Evolutionary conservation across 139 green algal genomes (phyloP).

Genomic region (Nannochloris sp.): DNA sequence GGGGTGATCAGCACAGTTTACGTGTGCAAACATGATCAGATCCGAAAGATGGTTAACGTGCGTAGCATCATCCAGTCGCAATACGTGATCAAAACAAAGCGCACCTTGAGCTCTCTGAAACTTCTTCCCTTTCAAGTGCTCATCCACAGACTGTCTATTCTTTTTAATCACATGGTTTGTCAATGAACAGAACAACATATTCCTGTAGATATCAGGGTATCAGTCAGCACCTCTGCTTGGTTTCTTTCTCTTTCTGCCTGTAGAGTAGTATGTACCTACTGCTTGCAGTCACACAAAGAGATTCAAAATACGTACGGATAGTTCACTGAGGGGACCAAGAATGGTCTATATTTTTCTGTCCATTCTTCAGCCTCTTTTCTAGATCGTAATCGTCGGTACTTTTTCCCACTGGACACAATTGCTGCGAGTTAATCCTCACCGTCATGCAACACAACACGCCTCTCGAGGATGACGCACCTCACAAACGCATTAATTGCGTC

Average conservation of each 20-base stretch:
- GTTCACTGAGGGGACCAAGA: conserved; percentile 57
- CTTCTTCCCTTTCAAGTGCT: conserved; percentile 56
- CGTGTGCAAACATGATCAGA: background rate
- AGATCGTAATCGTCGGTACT: conserved; percentile 24
- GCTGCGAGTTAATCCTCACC: background rate
- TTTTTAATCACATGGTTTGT: conserved; percentile 66
- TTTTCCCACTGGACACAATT: conserved; percentile 25
- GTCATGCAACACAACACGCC: background rate
- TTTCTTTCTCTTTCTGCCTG: no score
- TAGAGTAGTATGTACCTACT: background rate
- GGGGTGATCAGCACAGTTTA: conserved; percentile 7
- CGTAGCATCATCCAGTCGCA: conserved; percentile 7
- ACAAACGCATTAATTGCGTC: conserved; percentile 21
- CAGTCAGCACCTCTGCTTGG: no score
- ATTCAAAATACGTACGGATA: conserved; percentile 44
- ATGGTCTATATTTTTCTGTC: conserved; percentile 64
- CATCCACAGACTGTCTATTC: conserved; percentile 46
- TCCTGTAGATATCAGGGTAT: conserved; percentile 12
- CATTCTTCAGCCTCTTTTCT: conserved; percentile 9
- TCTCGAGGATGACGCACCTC: conserved; percentile 9
- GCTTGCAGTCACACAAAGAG: background rate
- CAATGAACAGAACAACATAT: conserved; percentile 67
- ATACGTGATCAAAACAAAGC: background rate
- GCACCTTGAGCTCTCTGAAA: conserved; percentile 45
- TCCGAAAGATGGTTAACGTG: conserved; percentile 8